phyloP scores from a whole-genome alignment of 1,284 basidiomycete genomes.

The Sanguinoderma infundibulare region DNA sequence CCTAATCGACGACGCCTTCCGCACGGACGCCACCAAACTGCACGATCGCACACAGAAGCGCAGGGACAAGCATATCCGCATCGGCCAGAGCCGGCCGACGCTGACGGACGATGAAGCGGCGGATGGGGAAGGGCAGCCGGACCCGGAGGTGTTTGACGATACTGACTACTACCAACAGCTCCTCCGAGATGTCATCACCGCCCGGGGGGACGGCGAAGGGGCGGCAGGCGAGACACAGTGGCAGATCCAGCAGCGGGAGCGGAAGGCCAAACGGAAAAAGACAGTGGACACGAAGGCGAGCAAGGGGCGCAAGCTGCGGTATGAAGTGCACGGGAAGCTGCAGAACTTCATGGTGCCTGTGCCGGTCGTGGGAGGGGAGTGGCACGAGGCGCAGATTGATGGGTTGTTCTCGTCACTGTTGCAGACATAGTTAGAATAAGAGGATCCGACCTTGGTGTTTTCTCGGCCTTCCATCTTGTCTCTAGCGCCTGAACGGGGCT shows the following conservation, averaged over 20 bases:
- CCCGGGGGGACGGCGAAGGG: slow-evolving; percentile 50
- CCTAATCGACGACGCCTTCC: slow-evolving; percentile 73
- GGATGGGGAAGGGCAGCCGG: slow-evolving; percentile 38
- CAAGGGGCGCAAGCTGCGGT: slow-evolving; percentile 75
- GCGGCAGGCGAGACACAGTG: slow-evolving; percentile 54
- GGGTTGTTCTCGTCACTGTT: slow-evolving; percentile 88
- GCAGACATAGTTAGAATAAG: slow-evolving; percentile 11
- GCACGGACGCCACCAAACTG: slow-evolving; percentile 55
- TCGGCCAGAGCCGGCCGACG: slow-evolving; percentile 39
- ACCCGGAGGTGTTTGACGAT: slow-evolving; percentile 80
- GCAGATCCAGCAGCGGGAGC: slow-evolving; percentile 68
- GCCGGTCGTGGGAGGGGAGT: slow-evolving; percentile 56
- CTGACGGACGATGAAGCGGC: slow-evolving; percentile 20
- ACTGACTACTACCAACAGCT: slow-evolving; percentile 91
- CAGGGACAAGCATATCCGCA: slow-evolving; percentile 48
- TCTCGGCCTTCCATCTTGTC: no score
- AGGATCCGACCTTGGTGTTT: background rate
- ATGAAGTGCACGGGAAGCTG: slow-evolving; percentile 91
- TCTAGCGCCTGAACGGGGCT: background rate
- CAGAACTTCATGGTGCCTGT: slow-evolving; percentile 95
- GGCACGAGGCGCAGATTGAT: slow-evolving; percentile 95
- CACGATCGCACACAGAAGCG: slow-evolving; percentile 60
- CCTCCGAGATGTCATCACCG: slow-evolving; percentile 86
- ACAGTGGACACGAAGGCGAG: slow-evolving; percentile 92
- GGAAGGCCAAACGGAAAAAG: slow-evolving; percentile 68